Evolutionary conservation across 495 filamentous ascomycete species (phyloP).

Genomic region (Cenococcum geophilum): DNA sequence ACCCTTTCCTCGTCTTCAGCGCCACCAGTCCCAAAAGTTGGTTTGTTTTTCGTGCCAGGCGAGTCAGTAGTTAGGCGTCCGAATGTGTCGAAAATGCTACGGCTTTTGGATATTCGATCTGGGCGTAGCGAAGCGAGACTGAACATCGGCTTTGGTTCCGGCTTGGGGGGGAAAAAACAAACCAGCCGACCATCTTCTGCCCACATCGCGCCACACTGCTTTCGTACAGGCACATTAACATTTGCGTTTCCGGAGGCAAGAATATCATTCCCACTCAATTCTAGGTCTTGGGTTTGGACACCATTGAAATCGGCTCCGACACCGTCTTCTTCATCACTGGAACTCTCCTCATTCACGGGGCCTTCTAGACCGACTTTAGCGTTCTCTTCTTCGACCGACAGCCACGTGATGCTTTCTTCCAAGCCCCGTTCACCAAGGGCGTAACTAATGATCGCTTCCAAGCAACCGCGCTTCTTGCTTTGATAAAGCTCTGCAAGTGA

Average conservation of each 20-base stretch:
- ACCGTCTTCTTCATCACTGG: conserved; percentile 80
- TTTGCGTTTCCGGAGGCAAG: conserved; percentile 58
- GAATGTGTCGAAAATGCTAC: conserved; percentile 79
- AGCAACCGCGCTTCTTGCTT: conserved; percentile 63
- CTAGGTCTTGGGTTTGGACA: conserved; percentile 40
- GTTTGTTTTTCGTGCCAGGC: conserved; percentile 35
- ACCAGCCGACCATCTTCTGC: conserved; percentile 70
- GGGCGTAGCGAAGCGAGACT: conserved; percentile 55
- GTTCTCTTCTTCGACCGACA: conserved; percentile 35
- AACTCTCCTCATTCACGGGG: conserved; percentile 55
- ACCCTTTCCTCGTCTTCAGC: conserved; percentile 5
- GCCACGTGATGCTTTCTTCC: conserved; percentile 65
- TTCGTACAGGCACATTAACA: conserved; percentile 69
- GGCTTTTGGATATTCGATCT: conserved; percentile 52
- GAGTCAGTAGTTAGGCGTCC: conserved; percentile 64
- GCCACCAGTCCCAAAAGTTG: background rate
- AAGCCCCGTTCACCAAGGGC: conserved; percentile 76
- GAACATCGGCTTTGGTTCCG: conserved; percentile 60
- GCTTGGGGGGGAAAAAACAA: conserved; percentile 82
- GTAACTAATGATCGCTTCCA: conserved; percentile 77
- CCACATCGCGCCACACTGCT: conserved; percentile 70
- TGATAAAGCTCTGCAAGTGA: conserved; percentile 65
- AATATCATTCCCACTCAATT: conserved; percentile 49
- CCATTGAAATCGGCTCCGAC: conserved; percentile 45
- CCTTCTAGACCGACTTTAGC: conserved; percentile 57